phyloP scores from a whole-genome alignment of 768 basidiomycete species.

The Filobasidium floriforme region DNA sequence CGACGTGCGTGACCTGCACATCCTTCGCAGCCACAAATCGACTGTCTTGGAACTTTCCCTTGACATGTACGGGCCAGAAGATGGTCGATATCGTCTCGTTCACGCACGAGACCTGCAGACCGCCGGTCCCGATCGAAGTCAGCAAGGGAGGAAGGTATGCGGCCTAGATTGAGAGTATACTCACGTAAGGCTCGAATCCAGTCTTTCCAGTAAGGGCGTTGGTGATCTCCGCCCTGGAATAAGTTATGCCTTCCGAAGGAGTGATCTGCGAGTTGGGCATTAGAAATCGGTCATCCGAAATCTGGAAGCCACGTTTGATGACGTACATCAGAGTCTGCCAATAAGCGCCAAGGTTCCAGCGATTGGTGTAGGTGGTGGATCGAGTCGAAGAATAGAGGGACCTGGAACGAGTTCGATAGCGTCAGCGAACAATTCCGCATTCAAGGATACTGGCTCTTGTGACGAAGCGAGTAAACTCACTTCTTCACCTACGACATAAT shows the following conservation, averaged over 20 bases:
- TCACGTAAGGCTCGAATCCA: slow-evolving; percentile 31
- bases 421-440: neutral
- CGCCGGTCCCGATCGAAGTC: neutral
- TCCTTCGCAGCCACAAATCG: slow-evolving; percentile 27
- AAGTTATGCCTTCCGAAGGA: slow-evolving; percentile 38
- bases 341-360: slow-evolving; percentile 28
- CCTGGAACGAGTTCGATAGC: slow-evolving; percentile 22
- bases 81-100: slow-evolving; percentile 33
- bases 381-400: slow-evolving; percentile 45
- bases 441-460: neutral
- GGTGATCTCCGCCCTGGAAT: slow-evolving; percentile 34
- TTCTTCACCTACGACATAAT: slow-evolving; percentile 23
- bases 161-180: slow-evolving; percentile 11
- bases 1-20: neutral
- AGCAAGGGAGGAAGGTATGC: neutral
- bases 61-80: slow-evolving; percentile 37
- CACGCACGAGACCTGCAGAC: slow-evolving; percentile 33
- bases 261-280: slow-evolving; percentile 36
- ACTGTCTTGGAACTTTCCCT: slow-evolving; percentile 35
- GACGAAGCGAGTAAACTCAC: slow-evolving; percentile 19
- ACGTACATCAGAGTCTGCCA: slow-evolving; percentile 38
- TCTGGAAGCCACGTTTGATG: neutral
- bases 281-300: too few relatives aligned
- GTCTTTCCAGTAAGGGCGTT: slow-evolving; percentile 26
- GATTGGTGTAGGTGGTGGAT: slow-evolving; percentile 32